Evolutionary conservation across 345 rosid species (phyloP).

Genomic region (Gossypium anomalum): DNA sequence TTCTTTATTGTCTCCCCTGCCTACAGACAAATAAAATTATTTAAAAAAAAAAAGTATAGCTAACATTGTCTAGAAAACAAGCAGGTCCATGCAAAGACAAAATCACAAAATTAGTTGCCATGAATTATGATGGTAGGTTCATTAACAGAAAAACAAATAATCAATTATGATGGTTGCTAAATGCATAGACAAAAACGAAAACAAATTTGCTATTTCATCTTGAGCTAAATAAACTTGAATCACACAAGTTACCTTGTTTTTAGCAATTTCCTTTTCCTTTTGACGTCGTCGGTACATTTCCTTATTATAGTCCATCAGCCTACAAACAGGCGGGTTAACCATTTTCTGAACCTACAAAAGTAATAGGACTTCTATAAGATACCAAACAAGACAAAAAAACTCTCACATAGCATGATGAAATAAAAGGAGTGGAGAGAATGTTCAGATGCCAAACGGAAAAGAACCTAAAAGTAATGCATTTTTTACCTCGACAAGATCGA

Average conservation of each 20-base stretch:
- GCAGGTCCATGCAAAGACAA: not conserved
- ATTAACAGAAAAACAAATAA: not conserved
- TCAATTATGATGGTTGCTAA: not conserved
- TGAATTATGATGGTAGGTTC: not conserved
- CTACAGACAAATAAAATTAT: slow-evolving; percentile 28
- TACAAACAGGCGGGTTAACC: slow-evolving; percentile 60
- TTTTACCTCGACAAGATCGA: slow-evolving; percentile 66
- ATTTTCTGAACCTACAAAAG: slow-evolving; percentile 42
- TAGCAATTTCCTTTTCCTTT: slow-evolving; percentile 48
- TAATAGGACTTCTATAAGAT: not conserved
- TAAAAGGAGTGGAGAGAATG: not conserved
- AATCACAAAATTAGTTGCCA: not conserved
- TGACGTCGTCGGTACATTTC: slow-evolving; percentile 31
- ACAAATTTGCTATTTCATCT: not conserved
- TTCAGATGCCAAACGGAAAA: not conserved
- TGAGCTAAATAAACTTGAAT: not conserved
- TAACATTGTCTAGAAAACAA: not conserved
- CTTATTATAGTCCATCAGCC: slow-evolving; percentile 48
- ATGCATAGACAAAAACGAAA: not conserved
- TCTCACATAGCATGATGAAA: not conserved
- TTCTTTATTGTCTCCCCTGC: slow-evolving; percentile 32
- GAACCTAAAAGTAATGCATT: not conserved
- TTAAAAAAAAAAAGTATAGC: not conserved
- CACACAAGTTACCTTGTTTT: slow-evolving; percentile 40
- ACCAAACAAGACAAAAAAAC: not conserved